Percentiles rank a stretch among this genome's conserved stretches.
phyloP scores from a whole-genome alignment of 164 flowering plant species.

The Vitis cinerea region DNA sequence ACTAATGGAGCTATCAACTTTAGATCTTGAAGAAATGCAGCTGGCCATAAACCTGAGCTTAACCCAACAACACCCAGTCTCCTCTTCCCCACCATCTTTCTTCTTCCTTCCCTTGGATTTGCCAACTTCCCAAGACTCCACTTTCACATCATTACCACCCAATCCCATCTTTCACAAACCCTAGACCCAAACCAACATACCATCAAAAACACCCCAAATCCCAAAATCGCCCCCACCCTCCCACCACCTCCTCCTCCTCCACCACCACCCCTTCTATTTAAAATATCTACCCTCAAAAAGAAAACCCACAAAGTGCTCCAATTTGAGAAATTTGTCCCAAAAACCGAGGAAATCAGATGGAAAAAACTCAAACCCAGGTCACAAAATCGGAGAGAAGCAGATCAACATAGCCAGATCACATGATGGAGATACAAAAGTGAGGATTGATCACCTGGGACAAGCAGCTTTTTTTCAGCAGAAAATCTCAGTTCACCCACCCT shows the following conservation, averaged over 20 bases:
- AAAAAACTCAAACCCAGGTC: conserved; percentile 13
- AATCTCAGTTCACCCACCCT: conserved; percentile 11
- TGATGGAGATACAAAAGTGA: conserved; percentile 3
- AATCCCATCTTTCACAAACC: conserved; percentile 51
- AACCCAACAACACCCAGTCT: conserved; percentile 71
- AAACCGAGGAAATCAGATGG: conserved; percentile 6
- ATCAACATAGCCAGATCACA: conserved; percentile 18
- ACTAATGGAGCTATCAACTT: conserved; percentile 55
- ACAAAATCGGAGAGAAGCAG: not conserved
- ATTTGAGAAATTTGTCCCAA: conserved; percentile 2
- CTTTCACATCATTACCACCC: conserved; percentile 39
- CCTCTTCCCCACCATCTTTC: conserved; percentile 22
- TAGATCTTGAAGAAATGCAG: conserved; percentile 77
- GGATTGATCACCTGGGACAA: not conserved
- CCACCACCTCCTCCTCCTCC: conserved; percentile 4
- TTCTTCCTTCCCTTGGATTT: conserved; percentile 34
- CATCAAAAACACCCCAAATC: conserved; percentile 21
- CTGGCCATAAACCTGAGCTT: conserved; percentile 54
- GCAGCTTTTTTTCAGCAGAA: not conserved
- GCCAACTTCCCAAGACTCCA: conserved; percentile 45
- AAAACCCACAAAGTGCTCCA: not conserved
- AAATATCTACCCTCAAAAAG: not conserved
- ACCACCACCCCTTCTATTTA: not conserved
- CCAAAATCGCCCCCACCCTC: conserved; percentile 7
- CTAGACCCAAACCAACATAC: conserved; percentile 20